Evolutionary conservation across 2,329 filamentous ascomycete species (phyloP), one percentile per base, ranked within the genome.

Genomic region (Exophiala sp.): DNA sequence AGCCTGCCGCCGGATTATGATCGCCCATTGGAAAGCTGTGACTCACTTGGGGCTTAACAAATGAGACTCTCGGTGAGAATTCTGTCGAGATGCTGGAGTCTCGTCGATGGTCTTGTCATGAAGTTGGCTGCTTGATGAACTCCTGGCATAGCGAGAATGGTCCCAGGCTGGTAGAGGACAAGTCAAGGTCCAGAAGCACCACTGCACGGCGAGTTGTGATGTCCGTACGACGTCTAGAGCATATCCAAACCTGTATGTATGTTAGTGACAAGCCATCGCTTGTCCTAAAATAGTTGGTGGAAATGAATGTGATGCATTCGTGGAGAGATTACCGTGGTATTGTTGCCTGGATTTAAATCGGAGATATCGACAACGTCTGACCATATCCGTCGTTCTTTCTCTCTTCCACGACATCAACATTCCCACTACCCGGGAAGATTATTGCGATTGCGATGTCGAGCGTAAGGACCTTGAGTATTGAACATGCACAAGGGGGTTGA

Each of bases 191-290:
- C 24, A 29, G 5, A 29, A 29, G 7, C 24, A 29, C 5, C 24
- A 5, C 24, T 29, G 24, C 5, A 29, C 24, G 24, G 24, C 24
- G 24, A 8, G 7, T 8, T 4, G 16, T 8, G 7, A 29, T 41
- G 14, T 7, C 18, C 18, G 4, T 12, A 43, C 3, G 41, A 32
- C 29, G 21, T 20, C 29, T 24, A 24, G 20, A 43, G n/a, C 41
- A 43, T 43, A n/a, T 5, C 29, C 1, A 21, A n/a, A 36, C 41
- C 52, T 55, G 45, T 58, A 53, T 41, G 29, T 39, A 57, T 55
- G 47, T 59, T 55, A 57, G 54, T 52, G 44, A 44, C 51, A 55
- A 52, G 57, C 43, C 57, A 52, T 59, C 50, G 42, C 54, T 55
- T 55, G 50, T 45, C 47, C 34, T 29, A 21, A 51, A 45, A 20